Conservation (phyloP, 768 basidiomycete species). For the Tricholoma matsutake region DNA sequence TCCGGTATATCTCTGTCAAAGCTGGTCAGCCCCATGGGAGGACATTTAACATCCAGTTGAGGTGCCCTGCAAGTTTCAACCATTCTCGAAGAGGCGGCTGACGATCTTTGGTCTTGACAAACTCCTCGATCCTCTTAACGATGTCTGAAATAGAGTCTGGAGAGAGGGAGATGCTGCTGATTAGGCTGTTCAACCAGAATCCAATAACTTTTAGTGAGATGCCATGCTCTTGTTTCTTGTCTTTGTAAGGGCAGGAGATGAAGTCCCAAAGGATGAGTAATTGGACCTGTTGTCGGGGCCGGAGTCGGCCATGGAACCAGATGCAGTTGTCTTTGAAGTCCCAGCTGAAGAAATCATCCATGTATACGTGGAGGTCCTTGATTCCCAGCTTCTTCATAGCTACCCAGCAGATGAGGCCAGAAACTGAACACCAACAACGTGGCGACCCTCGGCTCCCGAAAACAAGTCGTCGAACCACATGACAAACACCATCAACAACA, state of each 20-base stretch:
- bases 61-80: slow-evolving; percentile 27
- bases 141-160: slow-evolving; percentile 13
- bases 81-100: slow-evolving; percentile 20
- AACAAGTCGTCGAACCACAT: slow-evolving; percentile 25
- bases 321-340: slow-evolving; percentile 17
- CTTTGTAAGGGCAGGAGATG: slow-evolving; percentile 22
- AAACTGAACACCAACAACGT: too few relatives aligned
- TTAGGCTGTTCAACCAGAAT: background rate
- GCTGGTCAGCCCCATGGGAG: too few relatives aligned
- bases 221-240: slow-evolving; percentile 26
- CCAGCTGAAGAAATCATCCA: too few relatives aligned
- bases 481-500: slow-evolving; percentile 16
- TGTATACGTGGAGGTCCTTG: slow-evolving; percentile 20
- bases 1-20: too few relatives aligned
- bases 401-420: slow-evolving; percentile 31
- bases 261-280: background rate
- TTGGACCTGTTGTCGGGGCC: slow-evolving; percentile 12
- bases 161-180: slow-evolving; percentile 9
- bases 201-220: background rate
- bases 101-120: background rate
- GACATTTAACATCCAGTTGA: too few relatives aligned
- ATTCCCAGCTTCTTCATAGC: slow-evolving; percentile 14
- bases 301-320: slow-evolving; percentile 16
- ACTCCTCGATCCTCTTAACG: slow-evolving; percentile 2
- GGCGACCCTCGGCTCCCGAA: slow-evolving; percentile 25